These are phyloP conservation scores for Helianthus tuberosus DNA, from an alignment of 129 eudicot genomes.

Conservation along the genomic window DNA sequence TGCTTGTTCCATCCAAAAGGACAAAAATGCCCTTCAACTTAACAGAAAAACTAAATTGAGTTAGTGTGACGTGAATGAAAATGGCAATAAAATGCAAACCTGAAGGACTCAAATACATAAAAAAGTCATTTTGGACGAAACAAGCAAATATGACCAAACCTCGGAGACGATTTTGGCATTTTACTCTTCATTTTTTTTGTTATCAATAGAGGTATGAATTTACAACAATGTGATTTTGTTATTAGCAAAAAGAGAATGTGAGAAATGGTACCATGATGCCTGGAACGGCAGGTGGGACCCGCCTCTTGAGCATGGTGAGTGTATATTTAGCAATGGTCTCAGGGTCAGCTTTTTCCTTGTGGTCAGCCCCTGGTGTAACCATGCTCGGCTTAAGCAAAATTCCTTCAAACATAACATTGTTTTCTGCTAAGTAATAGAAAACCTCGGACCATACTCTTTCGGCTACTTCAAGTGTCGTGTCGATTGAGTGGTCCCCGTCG, in stretches of 20 bases:
- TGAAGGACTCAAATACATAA: too few relatives aligned
- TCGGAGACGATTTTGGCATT: too few relatives aligned
- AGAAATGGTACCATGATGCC: constrained; percentile 74
- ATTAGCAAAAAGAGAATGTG: constrained; percentile 4
- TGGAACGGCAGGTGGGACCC: constrained; percentile 98
- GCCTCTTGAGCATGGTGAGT: constrained; percentile 86
- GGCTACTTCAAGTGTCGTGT: constrained; percentile 86
- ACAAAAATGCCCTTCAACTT: too few relatives aligned
- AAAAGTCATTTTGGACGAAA: too few relatives aligned
- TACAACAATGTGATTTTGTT: neutral
- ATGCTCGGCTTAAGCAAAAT: constrained; percentile 87
- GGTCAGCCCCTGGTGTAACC: constrained; percentile 97
- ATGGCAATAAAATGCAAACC: too few relatives aligned
- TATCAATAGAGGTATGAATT: neutral
- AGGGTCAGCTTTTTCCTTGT: constrained; percentile 84
- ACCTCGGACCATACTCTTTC: constrained; percentile 91
- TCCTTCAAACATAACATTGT: constrained; percentile 80
- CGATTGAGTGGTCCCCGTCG: constrained; percentile 93
- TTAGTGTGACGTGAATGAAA: too few relatives aligned
- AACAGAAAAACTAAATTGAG: too few relatives aligned
- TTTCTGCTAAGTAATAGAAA: constrained; percentile 84
- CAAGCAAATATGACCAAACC: too few relatives aligned
- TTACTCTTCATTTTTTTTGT: neutral
- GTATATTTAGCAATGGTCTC: constrained; percentile 82
- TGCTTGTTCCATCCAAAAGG: too few relatives aligned